Base-by-base conservation (phyloP, 805 yeast species). In the Ogataea zsoltii region DNA sequence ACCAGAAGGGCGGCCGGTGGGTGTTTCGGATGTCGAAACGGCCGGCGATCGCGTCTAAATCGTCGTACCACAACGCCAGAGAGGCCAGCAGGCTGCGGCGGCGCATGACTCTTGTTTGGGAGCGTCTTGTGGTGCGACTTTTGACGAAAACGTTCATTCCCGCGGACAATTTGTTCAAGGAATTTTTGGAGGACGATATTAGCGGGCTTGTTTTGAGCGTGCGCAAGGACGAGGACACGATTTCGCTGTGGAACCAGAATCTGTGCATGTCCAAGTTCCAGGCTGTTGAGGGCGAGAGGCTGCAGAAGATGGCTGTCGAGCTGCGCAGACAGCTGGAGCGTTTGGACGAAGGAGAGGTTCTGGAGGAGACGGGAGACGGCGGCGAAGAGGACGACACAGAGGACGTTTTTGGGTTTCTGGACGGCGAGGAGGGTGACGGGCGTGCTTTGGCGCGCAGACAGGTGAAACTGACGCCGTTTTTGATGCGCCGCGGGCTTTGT, bases 1-100 rank as follows among this genome's bases (percentile, higher is more conserved):
- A 82, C 57, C 63, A 74, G 48, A 67, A 70, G 41, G 87, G 87
- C 30, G 87, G 88, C 2, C 67, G 85, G 53, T 81, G 85, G 85
- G 72, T 77, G 15, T 75, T 80, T 53, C 68, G 81, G 50, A 72
- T 79, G 40, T 46, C 53, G 62, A 66, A 55, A 65, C 32, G 47
- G 26, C 23, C 37, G 28, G 16, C 17, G 21, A n/a, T 25, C 11
- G 19, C 4, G 25, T n/a, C n/a, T n/a, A n/a, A n/a, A n/a, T n/a
- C n/a, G n/a, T n/a, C n/a, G n/a, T n/a, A n/a, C n/a, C n/a, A n/a
- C n/a, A n/a, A n/a, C n/a, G n/a, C n/a, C n/a, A n/a, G 32, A 25
- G 43, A 40, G 19, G 11, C 23, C 25, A 25, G 16, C 21, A 18
- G 23, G 13, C 44, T 42, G 38, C 17, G 58, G 54, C 18, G 51